phyloP scores from a whole-genome alignment of 805 yeast genomes.

The Myxozyma sirexii region DNA sequence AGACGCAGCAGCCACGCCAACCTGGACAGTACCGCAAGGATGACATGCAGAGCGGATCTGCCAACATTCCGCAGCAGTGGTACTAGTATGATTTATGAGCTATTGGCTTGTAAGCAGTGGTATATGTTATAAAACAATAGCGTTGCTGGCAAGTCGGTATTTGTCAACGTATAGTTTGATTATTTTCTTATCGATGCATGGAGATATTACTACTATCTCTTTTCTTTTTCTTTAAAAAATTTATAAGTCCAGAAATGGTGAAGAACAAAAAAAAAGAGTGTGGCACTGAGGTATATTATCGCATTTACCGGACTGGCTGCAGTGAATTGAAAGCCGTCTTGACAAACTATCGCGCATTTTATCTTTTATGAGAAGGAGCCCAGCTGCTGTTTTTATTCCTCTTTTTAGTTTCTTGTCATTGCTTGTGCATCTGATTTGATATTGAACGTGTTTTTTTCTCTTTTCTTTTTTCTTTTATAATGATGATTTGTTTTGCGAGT shows the following conservation, averaged over 20 bases:
- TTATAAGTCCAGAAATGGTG: too few relatives aligned
- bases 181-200: background rate
- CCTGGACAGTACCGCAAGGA: slow-evolving; percentile 19
- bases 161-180: background rate
- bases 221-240: too few relatives aligned
- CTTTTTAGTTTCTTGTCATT: background rate
- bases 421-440: background rate
- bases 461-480: background rate
- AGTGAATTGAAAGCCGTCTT: background rate
- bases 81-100: slow-evolving; percentile 8
- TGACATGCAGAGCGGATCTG: slow-evolving; percentile 14
- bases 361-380: background rate
- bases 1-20: slow-evolving; percentile 7
- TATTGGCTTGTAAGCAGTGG: background rate
- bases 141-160: background rate
- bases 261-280: background rate
- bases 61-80: slow-evolving; percentile 33
- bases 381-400: background rate
- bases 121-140: background rate
- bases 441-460: background rate
- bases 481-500: background rate
- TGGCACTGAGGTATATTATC: background rate
- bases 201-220: background rate
- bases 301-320: background rate
- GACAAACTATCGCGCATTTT: background rate